Conservation (phyloP, 2,329 filamentous ascomycete genomes). For the Arthroderma sp. region DNA sequence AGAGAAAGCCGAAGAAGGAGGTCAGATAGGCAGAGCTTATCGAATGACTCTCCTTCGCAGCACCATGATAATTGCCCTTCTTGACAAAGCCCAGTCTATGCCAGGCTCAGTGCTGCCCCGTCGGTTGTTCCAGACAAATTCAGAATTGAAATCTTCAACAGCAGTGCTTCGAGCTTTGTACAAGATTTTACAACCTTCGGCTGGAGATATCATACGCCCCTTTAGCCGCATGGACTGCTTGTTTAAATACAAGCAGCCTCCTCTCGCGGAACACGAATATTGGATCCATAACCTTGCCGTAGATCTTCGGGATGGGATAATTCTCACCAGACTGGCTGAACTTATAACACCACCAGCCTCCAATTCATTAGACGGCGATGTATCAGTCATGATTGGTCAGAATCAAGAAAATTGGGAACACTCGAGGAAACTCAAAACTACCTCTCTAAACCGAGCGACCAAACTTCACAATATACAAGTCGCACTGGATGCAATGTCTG, state of each 20-base stretch:
- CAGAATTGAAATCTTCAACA: conserved; percentile 43
- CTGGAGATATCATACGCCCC: conserved; percentile 43
- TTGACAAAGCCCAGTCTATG: conserved; percentile 42
- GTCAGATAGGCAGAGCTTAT: conserved; percentile 37
- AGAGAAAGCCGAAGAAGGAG: conserved; percentile 23
- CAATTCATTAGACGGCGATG: not conserved
- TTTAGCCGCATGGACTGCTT: conserved; percentile 45
- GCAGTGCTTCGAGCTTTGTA: conserved; percentile 40
- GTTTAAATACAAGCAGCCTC: conserved; percentile 42
- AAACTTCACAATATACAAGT: conserved; percentile 49
- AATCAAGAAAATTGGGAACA: conserved; percentile 35
- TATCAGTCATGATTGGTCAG: conserved; percentile 11
- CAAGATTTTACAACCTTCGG: conserved; percentile 43
- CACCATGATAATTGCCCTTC: conserved; percentile 46
- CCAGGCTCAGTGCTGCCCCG: conserved; percentile 18
- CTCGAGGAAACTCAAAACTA: conserved; percentile 46
- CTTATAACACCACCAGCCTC: conserved; percentile 38
- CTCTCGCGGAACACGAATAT: conserved; percentile 47
- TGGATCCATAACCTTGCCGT: conserved; percentile 47
- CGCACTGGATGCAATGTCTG: conserved; percentile 40
- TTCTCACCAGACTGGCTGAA: conserved; percentile 47
- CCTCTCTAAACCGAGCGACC: conserved; percentile 41
- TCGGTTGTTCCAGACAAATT: conserved; percentile 40
- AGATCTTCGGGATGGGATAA: conserved; percentile 49
- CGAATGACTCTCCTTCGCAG: conserved; percentile 44